phyloP scores from a whole-genome alignment of 192 early-diverging fungal genomes.

The Coemansia sp. region DNA sequence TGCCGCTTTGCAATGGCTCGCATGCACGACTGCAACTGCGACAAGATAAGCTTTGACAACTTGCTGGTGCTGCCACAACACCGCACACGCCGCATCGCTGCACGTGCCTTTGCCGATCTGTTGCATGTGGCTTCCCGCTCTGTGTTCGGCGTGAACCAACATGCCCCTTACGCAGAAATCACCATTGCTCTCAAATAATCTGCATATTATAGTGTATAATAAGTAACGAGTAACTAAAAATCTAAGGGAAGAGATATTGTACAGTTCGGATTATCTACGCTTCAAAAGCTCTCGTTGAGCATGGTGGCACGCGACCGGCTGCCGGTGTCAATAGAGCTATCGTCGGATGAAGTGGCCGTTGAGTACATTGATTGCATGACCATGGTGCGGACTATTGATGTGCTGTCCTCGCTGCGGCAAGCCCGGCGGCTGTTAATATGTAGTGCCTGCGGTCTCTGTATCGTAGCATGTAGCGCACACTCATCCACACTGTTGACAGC shows the following conservation, averaged over 20 bases:
- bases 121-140: slow-evolving; percentile 39
- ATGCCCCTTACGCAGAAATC: slow-evolving; percentile 8
- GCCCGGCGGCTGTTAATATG: slow-evolving; percentile 9
- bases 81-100: slow-evolving; percentile 33
- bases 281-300: slow-evolving; percentile 12
- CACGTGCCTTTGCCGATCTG: slow-evolving; percentile 42
- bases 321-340: slow-evolving; percentile 15
- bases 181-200: background rate
- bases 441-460: slow-evolving; percentile 15
- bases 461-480: background rate
- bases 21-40: slow-evolving; percentile 9
- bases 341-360: slow-evolving; percentile 8
- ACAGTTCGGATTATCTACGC: background rate
- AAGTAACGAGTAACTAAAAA: background rate
- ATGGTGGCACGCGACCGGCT: slow-evolving; percentile 6
- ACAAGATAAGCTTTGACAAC: slow-evolving; percentile 17
- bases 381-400: background rate
- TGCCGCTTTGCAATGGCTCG: slow-evolving; percentile 18
- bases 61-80: slow-evolving; percentile 20
- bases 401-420: background rate
- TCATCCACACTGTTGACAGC: slow-evolving; percentile 2
- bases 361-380: slow-evolving; percentile 7
- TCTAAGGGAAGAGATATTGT: background rate
- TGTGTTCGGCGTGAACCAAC: slow-evolving; percentile 25
- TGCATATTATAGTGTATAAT: no score